A percentile compares a stretch with the other conserved stretches of the same genome.
These are phyloP conservation scores for Bromus sterilis DNA, from an alignment of 176 grass and related monocot genomes.

Conservation along the genomic window DNA sequence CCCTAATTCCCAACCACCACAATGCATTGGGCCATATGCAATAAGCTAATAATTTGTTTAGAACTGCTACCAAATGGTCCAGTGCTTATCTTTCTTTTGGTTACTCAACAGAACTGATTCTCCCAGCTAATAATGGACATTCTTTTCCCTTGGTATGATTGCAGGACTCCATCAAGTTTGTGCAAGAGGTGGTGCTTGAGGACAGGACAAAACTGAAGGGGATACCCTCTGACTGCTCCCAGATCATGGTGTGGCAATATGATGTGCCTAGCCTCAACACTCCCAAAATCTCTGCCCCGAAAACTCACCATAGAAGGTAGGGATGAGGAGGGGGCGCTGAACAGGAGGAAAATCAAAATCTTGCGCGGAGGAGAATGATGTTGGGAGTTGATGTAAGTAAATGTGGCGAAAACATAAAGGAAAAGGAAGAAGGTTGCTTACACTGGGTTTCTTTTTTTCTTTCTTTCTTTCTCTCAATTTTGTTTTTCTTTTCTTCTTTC, in stretches of 20 bases:
- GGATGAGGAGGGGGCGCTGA: neutral
- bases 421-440: constrained; percentile 28
- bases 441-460: constrained; percentile 17
- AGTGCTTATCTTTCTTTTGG: neutral
- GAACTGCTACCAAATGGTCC: neutral
- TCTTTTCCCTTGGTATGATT: neutral
- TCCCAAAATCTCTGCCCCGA: constrained; percentile 2
- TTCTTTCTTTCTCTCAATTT: constrained; percentile 27
- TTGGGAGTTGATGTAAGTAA: constrained; percentile 72
- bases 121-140: neutral
- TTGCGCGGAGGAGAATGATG: neutral
- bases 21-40: neutral
- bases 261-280: constrained; percentile 20
- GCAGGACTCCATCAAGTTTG: constrained; percentile 91
- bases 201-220: constrained; percentile 75
- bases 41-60: constrained; percentile 14
- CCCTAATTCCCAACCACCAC: neutral
- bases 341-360: neutral
- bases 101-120: neutral
- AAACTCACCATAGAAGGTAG: constrained; percentile 53
- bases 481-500: constrained; percentile 7
- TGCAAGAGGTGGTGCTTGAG: constrained; percentile 82
- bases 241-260: constrained; percentile 92
- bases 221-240: constrained; percentile 72
- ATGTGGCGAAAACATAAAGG: constrained; percentile 38